These are phyloP conservation scores for Globisporangium paddicum DNA, from an alignment of 352 stramenopile genomes.

Conservation along the genomic window DNA sequence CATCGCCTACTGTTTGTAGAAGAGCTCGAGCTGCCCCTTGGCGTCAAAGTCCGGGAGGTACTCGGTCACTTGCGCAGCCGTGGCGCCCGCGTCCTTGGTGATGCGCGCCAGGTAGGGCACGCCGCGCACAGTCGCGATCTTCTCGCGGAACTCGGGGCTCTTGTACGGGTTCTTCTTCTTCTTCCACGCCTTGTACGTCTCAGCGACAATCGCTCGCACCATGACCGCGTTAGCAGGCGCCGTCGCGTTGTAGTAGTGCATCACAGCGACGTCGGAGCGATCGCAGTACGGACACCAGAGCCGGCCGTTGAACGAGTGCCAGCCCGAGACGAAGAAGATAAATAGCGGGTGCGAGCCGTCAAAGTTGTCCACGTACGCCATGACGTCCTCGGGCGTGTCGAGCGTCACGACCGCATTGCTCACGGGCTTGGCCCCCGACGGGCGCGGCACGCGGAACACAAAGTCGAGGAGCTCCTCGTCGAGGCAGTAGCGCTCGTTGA, in stretches of 20 bases:
- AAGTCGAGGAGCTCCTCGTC: slow-evolving; percentile 66
- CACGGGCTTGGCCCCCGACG: slow-evolving; percentile 22
- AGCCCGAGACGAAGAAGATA: slow-evolving; percentile 70
- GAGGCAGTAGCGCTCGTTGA: slow-evolving; percentile 63
- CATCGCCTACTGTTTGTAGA: slow-evolving; percentile 10
- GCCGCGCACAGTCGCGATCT: slow-evolving; percentile 48
- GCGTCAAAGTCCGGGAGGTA: slow-evolving; percentile 40
- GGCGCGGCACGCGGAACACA: slow-evolving; percentile 52
- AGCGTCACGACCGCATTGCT: slow-evolving; percentile 57
- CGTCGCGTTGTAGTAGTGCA: slow-evolving; percentile 77
- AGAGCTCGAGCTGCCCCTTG: slow-evolving; percentile 11
- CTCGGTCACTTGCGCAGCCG: slow-evolving; percentile 39
- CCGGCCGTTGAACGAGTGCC: slow-evolving; percentile 68
- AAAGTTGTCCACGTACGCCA: slow-evolving; percentile 51
- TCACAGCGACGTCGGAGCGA: slow-evolving; percentile 58
- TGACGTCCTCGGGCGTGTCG: slow-evolving; percentile 28
- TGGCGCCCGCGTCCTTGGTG: slow-evolving; percentile 28
- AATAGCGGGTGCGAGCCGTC: slow-evolving; percentile 72
- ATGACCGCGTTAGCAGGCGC: slow-evolving; percentile 50
- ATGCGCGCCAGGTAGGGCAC: slow-evolving; percentile 66
- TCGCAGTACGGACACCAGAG: slow-evolving; percentile 85
- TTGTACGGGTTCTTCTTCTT: slow-evolving; percentile 77
- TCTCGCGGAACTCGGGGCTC: slow-evolving; percentile 43
- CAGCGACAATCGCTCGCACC: slow-evolving; percentile 44
- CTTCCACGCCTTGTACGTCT: slow-evolving; percentile 67